phyloP scores from a whole-genome alignment of 306 rosid species.

The Quillaja saponaria region DNA sequence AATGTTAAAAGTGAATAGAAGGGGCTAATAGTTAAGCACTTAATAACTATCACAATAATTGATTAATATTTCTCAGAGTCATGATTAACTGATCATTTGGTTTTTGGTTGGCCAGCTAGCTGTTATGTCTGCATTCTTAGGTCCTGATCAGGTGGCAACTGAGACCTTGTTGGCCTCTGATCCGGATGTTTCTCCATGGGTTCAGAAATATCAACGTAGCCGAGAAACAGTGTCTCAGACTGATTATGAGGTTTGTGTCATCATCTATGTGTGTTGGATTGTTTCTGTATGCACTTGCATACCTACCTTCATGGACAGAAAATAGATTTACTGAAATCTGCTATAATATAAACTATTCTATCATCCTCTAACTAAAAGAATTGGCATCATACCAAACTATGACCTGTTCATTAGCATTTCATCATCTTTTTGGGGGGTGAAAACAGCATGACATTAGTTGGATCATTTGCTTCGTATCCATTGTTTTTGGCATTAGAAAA shows the following conservation, averaged over 20 bases:
- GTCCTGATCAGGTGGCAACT: slow-evolving; percentile 82
- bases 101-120: slow-evolving; percentile 61
- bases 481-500: no score
- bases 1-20: slow-evolving; percentile 12
- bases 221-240: slow-evolving; percentile 91
- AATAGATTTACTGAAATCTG: neutral
- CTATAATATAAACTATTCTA: neutral
- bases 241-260: slow-evolving; percentile 73
- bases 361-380: neutral
- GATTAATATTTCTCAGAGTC: no score
- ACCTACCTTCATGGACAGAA: neutral
- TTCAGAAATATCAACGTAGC: slow-evolving; percentile 86
- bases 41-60: no score
- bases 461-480: no score
- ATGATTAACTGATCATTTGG: slow-evolving; percentile 9
- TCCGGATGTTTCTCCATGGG: slow-evolving; percentile 84
- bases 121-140: slow-evolving; percentile 84
- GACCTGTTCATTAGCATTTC: no score
- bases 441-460: no score
- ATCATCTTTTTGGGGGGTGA: no score
- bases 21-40: no score
- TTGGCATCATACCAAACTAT: slow-evolving; percentile 1
- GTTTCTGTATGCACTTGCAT: no score
- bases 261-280: neutral
- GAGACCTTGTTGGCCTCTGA: slow-evolving; percentile 76